phyloP scores from a whole-genome alignment of 352 stramenopile genomes.

The Pythium coloratum region DNA sequence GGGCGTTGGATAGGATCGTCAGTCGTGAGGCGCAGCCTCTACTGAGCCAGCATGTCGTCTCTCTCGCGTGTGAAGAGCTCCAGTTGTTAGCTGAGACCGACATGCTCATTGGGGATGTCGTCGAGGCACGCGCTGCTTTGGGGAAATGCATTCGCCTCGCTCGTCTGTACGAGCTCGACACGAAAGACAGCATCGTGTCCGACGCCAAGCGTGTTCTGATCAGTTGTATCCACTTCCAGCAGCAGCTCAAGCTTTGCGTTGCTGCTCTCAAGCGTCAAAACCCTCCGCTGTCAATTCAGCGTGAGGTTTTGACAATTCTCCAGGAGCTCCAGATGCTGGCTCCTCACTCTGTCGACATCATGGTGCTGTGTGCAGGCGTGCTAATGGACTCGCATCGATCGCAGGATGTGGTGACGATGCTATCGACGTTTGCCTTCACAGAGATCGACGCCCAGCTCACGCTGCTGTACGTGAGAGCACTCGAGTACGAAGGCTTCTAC shows the following conservation, averaged over 20 bases:
- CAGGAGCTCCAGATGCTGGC: neutral
- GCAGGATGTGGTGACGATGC: neutral
- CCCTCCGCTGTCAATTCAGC: neutral
- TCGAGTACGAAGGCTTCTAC: constrained; percentile 20
- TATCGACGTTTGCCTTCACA: constrained; percentile 9
- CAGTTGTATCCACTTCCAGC: constrained; percentile 6
- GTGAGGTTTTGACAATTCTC: neutral
- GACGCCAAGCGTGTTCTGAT: constrained; percentile 11
- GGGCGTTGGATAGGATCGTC: neutral
- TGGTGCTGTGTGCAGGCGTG: neutral
- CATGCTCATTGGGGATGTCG: constrained; percentile 5
- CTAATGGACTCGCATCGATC: neutral
- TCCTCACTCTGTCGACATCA: constrained; percentile 1
- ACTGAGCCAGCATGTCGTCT: neutral
- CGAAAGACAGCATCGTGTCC: neutral
- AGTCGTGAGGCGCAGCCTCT: neutral
- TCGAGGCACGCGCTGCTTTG: constrained; percentile 5
- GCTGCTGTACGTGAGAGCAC: constrained; percentile 10
- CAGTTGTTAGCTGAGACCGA: neutral
- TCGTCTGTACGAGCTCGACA: neutral
- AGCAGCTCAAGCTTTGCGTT: constrained; percentile 7
- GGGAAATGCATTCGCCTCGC: constrained; percentile 7
- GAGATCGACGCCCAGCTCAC: neutral
- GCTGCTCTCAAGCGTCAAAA: neutral
- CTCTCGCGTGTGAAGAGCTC: neutral